A percentile compares a stretch with the other conserved stretches of the same genome.
phyloP scores from a whole-genome alignment of 2,329 filamentous ascomycete genomes.

The Amauroascus verrucosus region DNA sequence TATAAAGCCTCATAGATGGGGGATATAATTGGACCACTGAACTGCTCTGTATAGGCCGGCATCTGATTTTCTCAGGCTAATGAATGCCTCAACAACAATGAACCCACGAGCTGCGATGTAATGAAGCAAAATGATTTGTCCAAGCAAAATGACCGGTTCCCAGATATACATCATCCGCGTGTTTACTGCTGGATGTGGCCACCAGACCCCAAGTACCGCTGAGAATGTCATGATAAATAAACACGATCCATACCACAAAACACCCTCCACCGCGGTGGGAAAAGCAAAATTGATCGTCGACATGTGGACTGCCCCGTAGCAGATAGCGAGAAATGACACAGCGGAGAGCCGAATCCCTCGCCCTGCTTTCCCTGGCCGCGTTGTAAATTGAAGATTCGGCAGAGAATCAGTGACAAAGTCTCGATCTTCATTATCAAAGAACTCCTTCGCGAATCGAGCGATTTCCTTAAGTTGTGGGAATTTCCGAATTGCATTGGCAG shows the following conservation, averaged over 20 bases:
- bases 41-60: neutral
- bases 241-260: neutral
- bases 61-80: neutral
- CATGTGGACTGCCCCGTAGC: neutral
- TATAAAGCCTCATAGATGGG: neutral
- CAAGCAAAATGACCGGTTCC: neutral
- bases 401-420: neutral
- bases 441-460: neutral
- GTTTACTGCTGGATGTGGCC: neutral
- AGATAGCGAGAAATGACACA: neutral
- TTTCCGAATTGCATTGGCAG: neutral
- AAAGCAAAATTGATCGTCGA: neutral
- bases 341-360: neutral
- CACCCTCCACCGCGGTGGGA: neutral
- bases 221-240: conserved; percentile 1
- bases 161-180: neutral
- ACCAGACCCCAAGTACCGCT: neutral
- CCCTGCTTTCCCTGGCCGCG: neutral
- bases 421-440: neutral
- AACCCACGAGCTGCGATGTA: neutral
- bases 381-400: neutral
- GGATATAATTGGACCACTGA: neutral
- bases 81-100: neutral
- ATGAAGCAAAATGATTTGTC: neutral
- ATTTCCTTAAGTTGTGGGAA: neutral